A percentile compares a stretch with the other conserved stretches of the same genome.
Evolutionary conservation across 2,329 filamentous ascomycete species (phyloP).

Genomic region (Alternaria arbusti): DNA sequence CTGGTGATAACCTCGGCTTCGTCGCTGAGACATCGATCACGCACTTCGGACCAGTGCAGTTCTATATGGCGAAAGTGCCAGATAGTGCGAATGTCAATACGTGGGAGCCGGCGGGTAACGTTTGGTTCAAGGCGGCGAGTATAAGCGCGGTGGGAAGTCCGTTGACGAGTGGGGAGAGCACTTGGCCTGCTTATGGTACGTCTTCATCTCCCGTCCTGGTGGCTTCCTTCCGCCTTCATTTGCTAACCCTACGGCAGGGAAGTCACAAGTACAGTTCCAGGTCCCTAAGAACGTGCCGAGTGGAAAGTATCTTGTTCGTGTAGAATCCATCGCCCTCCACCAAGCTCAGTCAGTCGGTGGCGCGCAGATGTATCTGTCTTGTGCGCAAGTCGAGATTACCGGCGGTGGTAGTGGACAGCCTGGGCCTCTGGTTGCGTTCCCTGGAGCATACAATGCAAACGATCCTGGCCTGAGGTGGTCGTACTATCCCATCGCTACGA

Average conservation of each 20-base stretch:
- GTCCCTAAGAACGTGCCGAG: conserved; percentile 48
- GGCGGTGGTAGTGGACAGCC: conserved; percentile 48
- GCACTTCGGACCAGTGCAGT: conserved; percentile 62
- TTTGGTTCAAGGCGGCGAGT: conserved; percentile 42
- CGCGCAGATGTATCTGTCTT: conserved; percentile 55
- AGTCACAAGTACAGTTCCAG: conserved; percentile 41
- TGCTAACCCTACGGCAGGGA: conserved; percentile 15
- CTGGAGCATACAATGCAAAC: conserved; percentile 46
- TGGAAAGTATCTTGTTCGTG: conserved; percentile 54
- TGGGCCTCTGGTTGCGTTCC: conserved; percentile 50
- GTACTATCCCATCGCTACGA: conserved; percentile 37
- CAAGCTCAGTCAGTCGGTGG: conserved; percentile 42
- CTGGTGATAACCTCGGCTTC: conserved; percentile 55
- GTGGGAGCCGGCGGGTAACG: conserved; percentile 37
- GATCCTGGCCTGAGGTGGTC: conserved; percentile 41
- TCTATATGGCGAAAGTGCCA: conserved; percentile 61
- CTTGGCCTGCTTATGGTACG: conserved; percentile 39
- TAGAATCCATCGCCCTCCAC: conserved; percentile 56
- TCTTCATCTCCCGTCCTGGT: background rate
- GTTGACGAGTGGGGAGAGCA: conserved; percentile 27
- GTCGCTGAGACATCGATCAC: conserved; percentile 53
- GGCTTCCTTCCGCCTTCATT: background rate
- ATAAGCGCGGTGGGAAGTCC: conserved; percentile 34
- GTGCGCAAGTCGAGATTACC: conserved; percentile 54
- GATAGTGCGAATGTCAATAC: conserved; percentile 31